Percentiles rank a stretch among this genome's conserved stretches.
Conservation (phyloP, 257 asterid genomes). For the Echium plantagineum region DNA sequence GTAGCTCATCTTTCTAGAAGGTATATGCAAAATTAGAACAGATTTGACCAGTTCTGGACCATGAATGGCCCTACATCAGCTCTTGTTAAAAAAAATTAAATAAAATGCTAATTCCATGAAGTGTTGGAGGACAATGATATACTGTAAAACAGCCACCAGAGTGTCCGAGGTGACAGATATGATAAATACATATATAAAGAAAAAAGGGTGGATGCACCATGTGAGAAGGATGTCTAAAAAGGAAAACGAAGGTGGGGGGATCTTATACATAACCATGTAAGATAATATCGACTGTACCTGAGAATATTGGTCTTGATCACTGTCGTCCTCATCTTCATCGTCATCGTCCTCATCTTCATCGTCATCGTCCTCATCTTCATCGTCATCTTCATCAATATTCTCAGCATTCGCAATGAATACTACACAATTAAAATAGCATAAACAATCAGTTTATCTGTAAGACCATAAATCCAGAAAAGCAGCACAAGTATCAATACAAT, state of each 20-base stretch:
- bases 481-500: slow-evolving; percentile 1
- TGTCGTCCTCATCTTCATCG: slow-evolving; percentile 28
- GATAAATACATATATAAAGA: background rate
- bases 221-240: background rate
- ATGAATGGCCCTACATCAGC: too few species aligned
- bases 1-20: too few species aligned
- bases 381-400: slow-evolving; percentile 22
- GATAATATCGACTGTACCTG: slow-evolving; percentile 35
- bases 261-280: background rate
- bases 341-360: slow-evolving; percentile 23
- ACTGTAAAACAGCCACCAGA: background rate
- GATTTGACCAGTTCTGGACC: too few species aligned
- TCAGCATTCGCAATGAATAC: slow-evolving; percentile 31
- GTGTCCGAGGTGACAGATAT: background rate
- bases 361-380: too few species aligned
- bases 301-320: slow-evolving; percentile 45
- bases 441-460: slow-evolving; percentile 8
- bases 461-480: background rate
- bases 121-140: background rate
- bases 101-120: background rate
- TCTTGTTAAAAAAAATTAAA: too few species aligned
- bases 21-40: too few species aligned
- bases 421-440: slow-evolving; percentile 16
- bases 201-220: background rate
- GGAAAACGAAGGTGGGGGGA: too few species aligned